Conservation (phyloP, 257 asterid species). For the Solanum habrochaites region DNA sequence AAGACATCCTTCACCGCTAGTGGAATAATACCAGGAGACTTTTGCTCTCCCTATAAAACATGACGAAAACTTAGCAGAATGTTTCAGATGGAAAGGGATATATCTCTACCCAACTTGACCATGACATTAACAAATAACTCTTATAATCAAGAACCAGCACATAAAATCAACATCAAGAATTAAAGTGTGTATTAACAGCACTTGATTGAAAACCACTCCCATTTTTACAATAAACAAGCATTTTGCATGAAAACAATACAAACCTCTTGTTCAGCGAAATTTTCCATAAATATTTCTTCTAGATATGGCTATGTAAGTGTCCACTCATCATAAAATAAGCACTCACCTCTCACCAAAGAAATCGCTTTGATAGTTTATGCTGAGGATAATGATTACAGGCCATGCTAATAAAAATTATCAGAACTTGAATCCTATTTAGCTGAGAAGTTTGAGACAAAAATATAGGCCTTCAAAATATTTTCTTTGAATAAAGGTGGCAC, state of each 20-base stretch:
- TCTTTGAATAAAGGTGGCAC: background rate
- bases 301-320: background rate
- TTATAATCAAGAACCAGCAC: background rate
- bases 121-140: background rate
- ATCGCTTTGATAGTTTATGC: background rate
- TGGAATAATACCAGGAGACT: conserved; percentile 84
- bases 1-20: conserved; percentile 79
- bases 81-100: background rate
- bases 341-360: background rate
- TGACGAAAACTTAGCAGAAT: background rate
- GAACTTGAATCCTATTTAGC: background rate
- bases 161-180: background rate
- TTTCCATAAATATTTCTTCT: background rate
- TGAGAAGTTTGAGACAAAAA: background rate
- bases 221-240: background rate
- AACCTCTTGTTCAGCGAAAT: background rate
- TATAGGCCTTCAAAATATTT: background rate
- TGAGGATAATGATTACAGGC: background rate
- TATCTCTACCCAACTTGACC: background rate
- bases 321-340: background rate
- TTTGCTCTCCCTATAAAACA: conserved; percentile 71
- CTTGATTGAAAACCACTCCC: background rate
- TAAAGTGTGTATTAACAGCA: background rate
- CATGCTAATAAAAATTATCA: background rate
- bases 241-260: background rate